phyloP scores from a whole-genome alignment of 305 asterid species.

The Fraxinus velutina region DNA sequence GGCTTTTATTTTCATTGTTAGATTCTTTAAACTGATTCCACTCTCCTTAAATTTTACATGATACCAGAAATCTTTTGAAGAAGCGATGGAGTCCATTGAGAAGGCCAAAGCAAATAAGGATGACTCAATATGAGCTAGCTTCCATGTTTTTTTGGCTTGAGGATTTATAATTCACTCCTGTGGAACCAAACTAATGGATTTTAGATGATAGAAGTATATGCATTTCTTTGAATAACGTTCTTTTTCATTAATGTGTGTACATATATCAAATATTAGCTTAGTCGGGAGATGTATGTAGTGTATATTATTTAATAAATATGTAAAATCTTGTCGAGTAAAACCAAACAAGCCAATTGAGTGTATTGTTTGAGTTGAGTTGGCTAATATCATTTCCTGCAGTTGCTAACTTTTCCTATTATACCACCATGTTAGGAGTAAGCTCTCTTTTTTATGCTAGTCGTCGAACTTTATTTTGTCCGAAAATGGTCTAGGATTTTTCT shows the following conservation, averaged over 20 bases:
- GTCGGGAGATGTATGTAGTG: neutral
- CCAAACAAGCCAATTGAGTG: neutral
- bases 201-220: neutral
- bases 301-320: neutral
- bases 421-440: neutral
- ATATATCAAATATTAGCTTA: neutral
- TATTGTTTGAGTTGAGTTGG: neutral
- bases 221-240: neutral
- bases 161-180: neutral
- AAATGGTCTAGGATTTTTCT: neutral
- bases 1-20: neutral
- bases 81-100: conserved; percentile 64
- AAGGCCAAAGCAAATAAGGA: conserved; percentile 56
- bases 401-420: neutral
- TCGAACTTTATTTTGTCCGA: neutral
- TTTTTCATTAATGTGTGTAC: neutral
- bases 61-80: conserved; percentile 80
- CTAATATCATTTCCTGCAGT: neutral
- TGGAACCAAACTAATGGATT: neutral
- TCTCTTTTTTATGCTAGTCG: neutral
- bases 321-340: neutral
- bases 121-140: conserved; percentile 20
- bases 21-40: neutral
- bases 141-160: neutral
- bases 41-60: neutral